A percentile compares a stretch with the other conserved stretches of the same genome.
Conservation (phyloP, 129 eudicot genomes). For the Flaveria trinervia region DNA sequence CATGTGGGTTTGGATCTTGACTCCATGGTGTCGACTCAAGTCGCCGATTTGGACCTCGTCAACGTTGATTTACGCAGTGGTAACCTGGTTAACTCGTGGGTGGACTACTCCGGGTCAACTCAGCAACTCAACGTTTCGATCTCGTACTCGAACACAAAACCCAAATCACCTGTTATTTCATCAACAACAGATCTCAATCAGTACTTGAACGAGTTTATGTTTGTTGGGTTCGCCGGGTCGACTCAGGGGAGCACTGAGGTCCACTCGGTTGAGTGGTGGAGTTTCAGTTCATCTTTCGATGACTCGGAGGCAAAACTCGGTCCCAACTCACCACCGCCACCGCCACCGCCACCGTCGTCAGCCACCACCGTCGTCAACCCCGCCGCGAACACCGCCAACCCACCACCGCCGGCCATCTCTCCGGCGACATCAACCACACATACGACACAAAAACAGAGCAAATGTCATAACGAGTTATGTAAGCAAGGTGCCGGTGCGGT, state of each 20-base stretch:
- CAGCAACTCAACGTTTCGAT: constrained; percentile 37
- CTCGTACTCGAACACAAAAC: constrained; percentile 28
- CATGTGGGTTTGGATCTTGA: constrained; percentile 42
- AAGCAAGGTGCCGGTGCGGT: constrained; percentile 65
- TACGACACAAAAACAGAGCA: constrained; percentile 38
- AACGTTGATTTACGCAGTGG: constrained; percentile 29
- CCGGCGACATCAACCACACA: constrained; percentile 31
- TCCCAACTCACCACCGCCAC: constrained; percentile 10
- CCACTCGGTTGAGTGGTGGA: constrained; percentile 49
- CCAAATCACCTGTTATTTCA: constrained; percentile 29
- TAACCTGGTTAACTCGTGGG: constrained; percentile 30
- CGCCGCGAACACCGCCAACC: constrained; percentile 27
- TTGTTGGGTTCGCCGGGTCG: constrained; percentile 42
- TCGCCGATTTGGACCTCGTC: constrained; percentile 22
- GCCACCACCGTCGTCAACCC: constrained; percentile 33
- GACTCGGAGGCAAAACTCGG: constrained; percentile 25
- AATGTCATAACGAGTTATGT: constrained; percentile 60
- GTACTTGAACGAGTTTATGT: constrained; percentile 32
- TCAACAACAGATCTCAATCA: constrained; percentile 2
- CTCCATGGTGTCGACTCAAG: constrained; percentile 28
- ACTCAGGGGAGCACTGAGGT: constrained; percentile 46
- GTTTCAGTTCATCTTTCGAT: constrained; percentile 35
- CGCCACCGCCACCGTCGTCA: constrained; percentile 21
- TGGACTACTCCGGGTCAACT: constrained; percentile 36
- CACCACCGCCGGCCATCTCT: constrained; percentile 32